phyloP scores from a whole-genome alignment of 805 yeast genomes.

The Yamadazyma akitaensis region DNA sequence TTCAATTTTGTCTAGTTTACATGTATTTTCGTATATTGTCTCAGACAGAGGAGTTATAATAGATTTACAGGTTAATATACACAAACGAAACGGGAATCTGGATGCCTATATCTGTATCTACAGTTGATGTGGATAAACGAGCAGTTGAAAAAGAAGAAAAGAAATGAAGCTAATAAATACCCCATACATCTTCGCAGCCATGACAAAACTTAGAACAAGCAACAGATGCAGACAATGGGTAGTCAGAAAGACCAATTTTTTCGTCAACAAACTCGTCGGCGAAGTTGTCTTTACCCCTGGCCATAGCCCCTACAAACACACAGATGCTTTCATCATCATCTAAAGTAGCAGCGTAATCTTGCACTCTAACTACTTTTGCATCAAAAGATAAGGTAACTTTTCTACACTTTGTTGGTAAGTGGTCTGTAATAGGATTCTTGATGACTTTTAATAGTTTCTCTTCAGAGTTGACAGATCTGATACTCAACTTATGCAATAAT shows the following conservation, averaged over 20 bases:
- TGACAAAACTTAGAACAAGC: conserved; percentile 98
- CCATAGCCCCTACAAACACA: conserved; percentile 99
- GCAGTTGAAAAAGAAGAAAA: neutral
- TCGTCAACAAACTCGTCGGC: conserved; percentile 98
- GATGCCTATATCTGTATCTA: neutral
- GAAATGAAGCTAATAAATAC: conserved; percentile 43
- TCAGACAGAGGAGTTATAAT: conserved; percentile 1
- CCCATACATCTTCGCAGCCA: conserved; percentile 99
- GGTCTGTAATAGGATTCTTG: conserved; percentile 96
- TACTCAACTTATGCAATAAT: conserved; percentile 84
- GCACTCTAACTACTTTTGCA: conserved; percentile 82
- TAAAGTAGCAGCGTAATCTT: conserved; percentile 77
- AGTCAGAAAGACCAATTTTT: conserved; percentile 91
- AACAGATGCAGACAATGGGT: conserved; percentile 94
- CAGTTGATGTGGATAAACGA: neutral
- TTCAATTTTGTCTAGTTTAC: no score
- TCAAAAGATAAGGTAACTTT: conserved; percentile 91
- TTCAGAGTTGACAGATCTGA: conserved; percentile 92
- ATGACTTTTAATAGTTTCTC: conserved; percentile 91
- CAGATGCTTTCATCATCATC: conserved; percentile 91
- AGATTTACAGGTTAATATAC: conserved; percentile 7
- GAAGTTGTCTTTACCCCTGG: conserved; percentile 94
- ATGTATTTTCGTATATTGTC: neutral
- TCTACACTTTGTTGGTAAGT: conserved; percentile 92
- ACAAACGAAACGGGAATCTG: neutral